phyloP scores from a whole-genome alignment of 2,329 filamentous ascomycete genomes.

The Penicillium sp. region DNA sequence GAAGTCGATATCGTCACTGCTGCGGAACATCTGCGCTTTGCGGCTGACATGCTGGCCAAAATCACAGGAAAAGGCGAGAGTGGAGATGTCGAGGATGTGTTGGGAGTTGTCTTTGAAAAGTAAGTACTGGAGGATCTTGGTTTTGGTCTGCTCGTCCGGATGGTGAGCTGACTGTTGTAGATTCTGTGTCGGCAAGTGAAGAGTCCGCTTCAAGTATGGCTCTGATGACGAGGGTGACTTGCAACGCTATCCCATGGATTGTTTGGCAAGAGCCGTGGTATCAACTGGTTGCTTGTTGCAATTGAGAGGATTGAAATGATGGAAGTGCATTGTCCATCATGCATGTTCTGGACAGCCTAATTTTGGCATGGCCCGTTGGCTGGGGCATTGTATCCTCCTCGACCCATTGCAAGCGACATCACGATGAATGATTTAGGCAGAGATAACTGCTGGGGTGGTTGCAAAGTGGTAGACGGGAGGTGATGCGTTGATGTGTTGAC shows the following conservation, averaged over 20 bases:
- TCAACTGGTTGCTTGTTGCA: not conserved
- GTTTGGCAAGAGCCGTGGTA: not conserved
- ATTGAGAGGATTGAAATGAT: not conserved
- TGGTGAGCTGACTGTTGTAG: constrained; percentile 33
- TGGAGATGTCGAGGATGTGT: constrained; percentile 89
- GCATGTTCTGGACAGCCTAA: not conserved
- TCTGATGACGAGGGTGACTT: not conserved
- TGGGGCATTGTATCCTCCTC: constrained; percentile 37
- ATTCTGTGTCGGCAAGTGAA: constrained; percentile 57
- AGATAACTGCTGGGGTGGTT: not conserved
- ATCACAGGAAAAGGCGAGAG: constrained; percentile 84
- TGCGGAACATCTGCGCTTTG: constrained; percentile 80
- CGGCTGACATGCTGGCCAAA: constrained; percentile 73
- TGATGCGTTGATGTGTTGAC: not conserved
- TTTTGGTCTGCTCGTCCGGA: not conserved
- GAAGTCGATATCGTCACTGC: constrained; percentile 79
- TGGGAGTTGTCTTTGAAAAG: constrained; percentile 98
- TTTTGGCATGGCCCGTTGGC: constrained; percentile 1
- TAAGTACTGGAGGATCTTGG: constrained; percentile 47
- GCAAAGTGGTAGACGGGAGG: not conserved
- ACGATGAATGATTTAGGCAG: not conserved
- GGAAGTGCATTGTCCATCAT: not conserved
- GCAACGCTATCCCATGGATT: not conserved
- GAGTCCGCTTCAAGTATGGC: not conserved
- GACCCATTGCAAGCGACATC: constrained; percentile 29